Evolutionary conservation across 163 green algal genomes (phyloP).

Genomic region (Chlorella variabilis): DNA sequence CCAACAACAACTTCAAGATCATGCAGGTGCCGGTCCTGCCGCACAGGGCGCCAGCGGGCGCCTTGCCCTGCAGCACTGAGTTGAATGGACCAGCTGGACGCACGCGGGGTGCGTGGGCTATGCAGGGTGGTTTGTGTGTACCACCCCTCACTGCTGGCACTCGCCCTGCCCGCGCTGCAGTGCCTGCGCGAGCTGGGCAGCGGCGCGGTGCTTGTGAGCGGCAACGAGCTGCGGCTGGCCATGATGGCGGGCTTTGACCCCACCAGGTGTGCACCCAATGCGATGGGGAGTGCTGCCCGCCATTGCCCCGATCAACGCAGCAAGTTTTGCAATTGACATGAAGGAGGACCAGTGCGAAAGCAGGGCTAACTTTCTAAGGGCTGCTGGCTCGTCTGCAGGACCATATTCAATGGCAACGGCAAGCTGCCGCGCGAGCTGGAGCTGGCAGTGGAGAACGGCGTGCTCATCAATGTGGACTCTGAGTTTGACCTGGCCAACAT

Average conservation of each 20-base stretch:
- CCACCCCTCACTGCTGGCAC: too few relatives aligned
- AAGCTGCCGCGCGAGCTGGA: slow-evolving; percentile 95
- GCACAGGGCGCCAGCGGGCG: background rate
- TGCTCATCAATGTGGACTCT: slow-evolving; percentile 96
- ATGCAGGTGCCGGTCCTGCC: slow-evolving; percentile 55
- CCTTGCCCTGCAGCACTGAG: too few relatives aligned
- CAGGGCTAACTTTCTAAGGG: too few relatives aligned
- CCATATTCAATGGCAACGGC: slow-evolving; percentile 97
- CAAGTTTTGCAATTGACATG: too few relatives aligned
- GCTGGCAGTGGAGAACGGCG: slow-evolving; percentile 85
- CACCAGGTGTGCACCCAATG: slow-evolving; percentile 73
- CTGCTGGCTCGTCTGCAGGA: slow-evolving; percentile 58
- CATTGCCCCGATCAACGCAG: too few relatives aligned
- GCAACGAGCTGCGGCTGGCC: slow-evolving; percentile 62
- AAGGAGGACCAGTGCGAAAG: too few relatives aligned
- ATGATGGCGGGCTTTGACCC: slow-evolving; percentile 80
- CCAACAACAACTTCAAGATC: slow-evolving; percentile 96
- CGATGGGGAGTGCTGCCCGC: too few relatives aligned
- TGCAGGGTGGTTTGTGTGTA: too few relatives aligned
- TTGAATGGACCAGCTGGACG: too few relatives aligned
- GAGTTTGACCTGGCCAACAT: slow-evolving; percentile 98
- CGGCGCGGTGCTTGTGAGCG: slow-evolving; percentile 86
- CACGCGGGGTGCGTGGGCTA: background rate
- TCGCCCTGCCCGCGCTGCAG: slow-evolving; percentile 25
- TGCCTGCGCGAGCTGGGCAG: slow-evolving; percentile 73